Evolutionary conservation across 2,329 filamentous ascomycete species (phyloP).

Genomic region (Claviceps paspali): DNA sequence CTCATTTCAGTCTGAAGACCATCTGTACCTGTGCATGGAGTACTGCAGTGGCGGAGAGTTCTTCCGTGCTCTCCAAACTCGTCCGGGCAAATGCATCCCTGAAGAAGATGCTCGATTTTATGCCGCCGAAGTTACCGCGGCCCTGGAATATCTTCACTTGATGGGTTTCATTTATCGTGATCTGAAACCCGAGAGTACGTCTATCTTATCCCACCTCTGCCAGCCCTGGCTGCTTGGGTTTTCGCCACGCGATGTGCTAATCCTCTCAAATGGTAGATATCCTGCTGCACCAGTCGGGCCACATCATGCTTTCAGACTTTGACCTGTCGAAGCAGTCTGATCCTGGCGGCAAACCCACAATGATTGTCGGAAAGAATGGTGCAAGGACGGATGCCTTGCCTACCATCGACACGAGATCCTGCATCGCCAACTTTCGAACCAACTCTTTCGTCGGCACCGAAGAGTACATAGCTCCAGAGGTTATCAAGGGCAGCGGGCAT

Average conservation of each 20-base stretch:
- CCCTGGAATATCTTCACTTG: constrained; percentile 87
- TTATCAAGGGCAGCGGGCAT: constrained; percentile 96
- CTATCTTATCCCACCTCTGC: too few species aligned
- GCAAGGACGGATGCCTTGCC: constrained; percentile 75
- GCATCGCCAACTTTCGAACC: constrained; percentile 93
- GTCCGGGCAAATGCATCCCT: constrained; percentile 91
- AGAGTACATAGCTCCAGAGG: constrained; percentile 96
- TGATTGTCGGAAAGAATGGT: constrained; percentile 88
- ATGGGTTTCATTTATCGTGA: constrained; percentile 99
- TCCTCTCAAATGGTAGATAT: constrained; percentile 48
- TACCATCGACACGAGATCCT: constrained; percentile 97
- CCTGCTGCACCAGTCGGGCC: constrained; percentile 92
- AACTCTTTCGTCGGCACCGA: constrained; percentile 98
- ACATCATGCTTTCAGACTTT: constrained; percentile 99
- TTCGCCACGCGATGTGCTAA: background rate
- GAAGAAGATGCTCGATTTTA: constrained; percentile 97
- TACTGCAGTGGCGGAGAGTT: constrained; percentile 99
- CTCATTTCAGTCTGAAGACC: constrained; percentile 97
- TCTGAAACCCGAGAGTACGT: constrained; percentile 88
- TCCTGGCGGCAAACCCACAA: constrained; percentile 85
- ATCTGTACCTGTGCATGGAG: constrained; percentile 99
- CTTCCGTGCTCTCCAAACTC: constrained; percentile 89
- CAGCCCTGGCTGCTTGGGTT: background rate
- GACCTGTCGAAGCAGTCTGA: constrained; percentile 97
- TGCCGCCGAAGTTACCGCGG: constrained; percentile 91